Conservation (phyloP, 2,329 filamentous ascomycete species). For the Mycosphaerella arachidis region DNA sequence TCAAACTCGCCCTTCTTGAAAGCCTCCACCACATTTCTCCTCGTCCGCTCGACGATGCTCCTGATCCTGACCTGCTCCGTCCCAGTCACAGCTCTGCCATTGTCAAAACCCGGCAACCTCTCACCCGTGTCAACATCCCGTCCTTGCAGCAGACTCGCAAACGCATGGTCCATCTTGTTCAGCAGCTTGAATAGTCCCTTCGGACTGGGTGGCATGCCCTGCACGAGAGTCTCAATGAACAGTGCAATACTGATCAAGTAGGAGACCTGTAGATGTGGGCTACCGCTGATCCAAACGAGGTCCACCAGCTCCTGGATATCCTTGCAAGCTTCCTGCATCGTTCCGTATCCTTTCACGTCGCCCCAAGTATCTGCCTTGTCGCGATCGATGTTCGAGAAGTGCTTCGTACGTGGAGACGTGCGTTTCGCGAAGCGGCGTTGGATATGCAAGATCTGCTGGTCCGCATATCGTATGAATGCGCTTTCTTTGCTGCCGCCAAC, state of each 20-base stretch:
- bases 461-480: slow-evolving; percentile 54
- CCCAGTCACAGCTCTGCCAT: slow-evolving; percentile 60
- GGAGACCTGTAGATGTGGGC: slow-evolving; percentile 77
- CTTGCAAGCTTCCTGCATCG: slow-evolving; percentile 64
- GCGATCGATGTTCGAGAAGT: slow-evolving; percentile 19
- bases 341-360: slow-evolving; percentile 51
- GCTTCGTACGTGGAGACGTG: slow-evolving; percentile 23
- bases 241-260: slow-evolving; percentile 76
- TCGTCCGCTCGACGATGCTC: slow-evolving; percentile 71
- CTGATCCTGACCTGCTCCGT: slow-evolving; percentile 87
- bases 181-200: slow-evolving; percentile 66
- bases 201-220: slow-evolving; percentile 65
- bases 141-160: slow-evolving; percentile 68
- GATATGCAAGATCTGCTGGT: slow-evolving; percentile 48
- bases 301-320: slow-evolving; percentile 74
- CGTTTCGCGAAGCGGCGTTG: slow-evolving; percentile 53
- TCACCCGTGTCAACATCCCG: slow-evolving; percentile 62
- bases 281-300: slow-evolving; percentile 80
- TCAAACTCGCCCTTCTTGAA: slow-evolving; percentile 53
- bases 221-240: slow-evolving; percentile 66
- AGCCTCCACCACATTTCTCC: slow-evolving; percentile 65
- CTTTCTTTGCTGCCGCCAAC: slow-evolving; percentile 57
- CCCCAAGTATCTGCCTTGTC: slow-evolving; percentile 35
- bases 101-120: slow-evolving; percentile 65
- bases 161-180: slow-evolving; percentile 76